Conservation (phyloP, 2,329 filamentous ascomycete genomes). For the Neodidymelliopsis sp. region DNA sequence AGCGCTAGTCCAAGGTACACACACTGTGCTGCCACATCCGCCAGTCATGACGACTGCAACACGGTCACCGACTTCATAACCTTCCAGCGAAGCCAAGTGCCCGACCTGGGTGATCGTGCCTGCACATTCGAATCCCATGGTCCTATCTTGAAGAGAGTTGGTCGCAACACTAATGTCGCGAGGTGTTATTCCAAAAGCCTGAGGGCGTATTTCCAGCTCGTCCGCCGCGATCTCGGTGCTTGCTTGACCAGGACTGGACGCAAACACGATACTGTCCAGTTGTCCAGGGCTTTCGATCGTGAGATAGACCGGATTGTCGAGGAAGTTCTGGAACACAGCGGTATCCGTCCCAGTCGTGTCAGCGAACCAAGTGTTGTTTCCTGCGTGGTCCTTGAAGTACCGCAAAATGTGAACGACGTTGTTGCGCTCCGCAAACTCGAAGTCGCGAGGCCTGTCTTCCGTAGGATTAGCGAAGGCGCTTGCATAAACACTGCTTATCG, state of each 20-base stretch:
- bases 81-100: not conserved
- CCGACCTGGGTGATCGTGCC: conserved; percentile 17
- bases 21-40: not conserved
- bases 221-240: not conserved
- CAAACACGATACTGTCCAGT: conserved; percentile 1
- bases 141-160: conserved; percentile 1
- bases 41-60: conserved; percentile 3
- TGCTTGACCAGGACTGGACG: not conserved
- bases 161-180: conserved; percentile 1
- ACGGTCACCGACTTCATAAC: conserved; percentile 16
- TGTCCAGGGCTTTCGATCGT: conserved; percentile 3
- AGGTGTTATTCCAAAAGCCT: conserved; percentile 7
- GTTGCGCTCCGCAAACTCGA: conserved; percentile 5
- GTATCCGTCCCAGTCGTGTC: not conserved
- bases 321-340: not conserved
- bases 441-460: not conserved
- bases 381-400: conserved; percentile 4
- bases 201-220: conserved; percentile 1
- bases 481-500: conserved; percentile 3
- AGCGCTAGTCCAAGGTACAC: not conserved
- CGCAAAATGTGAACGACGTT: not conserved
- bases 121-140: conserved; percentile 22
- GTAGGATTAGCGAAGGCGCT: not conserved
- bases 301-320: not conserved
- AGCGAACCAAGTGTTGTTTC: not conserved